Conservation (phyloP, 1,139 yeast species). For the Candida sanyaensis region DNA sequence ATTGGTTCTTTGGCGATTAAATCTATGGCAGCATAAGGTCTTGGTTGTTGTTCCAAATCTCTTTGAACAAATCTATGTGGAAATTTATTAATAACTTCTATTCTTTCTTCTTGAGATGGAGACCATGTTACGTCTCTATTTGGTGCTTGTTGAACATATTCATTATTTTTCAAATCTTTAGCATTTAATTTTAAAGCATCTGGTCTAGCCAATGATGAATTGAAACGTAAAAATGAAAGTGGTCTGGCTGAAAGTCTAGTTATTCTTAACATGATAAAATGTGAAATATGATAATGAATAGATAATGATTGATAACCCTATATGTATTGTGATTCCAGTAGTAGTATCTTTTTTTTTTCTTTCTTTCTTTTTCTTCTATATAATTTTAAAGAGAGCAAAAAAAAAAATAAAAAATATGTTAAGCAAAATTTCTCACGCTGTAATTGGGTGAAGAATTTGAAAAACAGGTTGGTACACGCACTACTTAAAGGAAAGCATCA, state of each 20-base stretch:
- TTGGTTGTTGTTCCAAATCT: conserved; percentile 70
- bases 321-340: not conserved
- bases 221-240: conserved; percentile 6
- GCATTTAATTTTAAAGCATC: conserved; percentile 26
- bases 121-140: conserved; percentile 76
- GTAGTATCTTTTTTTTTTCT: not conserved
- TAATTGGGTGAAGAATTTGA: not conserved
- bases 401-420: not conserved
- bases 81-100: conserved; percentile 55
- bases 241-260: conserved; percentile 3
- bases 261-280: conserved; percentile 3
- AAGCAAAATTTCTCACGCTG: conserved; percentile 5
- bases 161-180: conserved; percentile 36
- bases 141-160: conserved; percentile 65
- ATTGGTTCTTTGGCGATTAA: conserved; percentile 77
- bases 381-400: not conserved
- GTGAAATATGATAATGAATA: not conserved
- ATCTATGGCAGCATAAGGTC: conserved; percentile 83
- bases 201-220: conserved; percentile 13
- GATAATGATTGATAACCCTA: not conserved
- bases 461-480: not conserved
- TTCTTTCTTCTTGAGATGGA: conserved; percentile 61
- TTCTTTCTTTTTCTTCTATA: not conserved
- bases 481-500: not conserved
- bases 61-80: conserved; percentile 71